Conservation (phyloP, 257 asterid species). For the Ilex aquifolium region DNA sequence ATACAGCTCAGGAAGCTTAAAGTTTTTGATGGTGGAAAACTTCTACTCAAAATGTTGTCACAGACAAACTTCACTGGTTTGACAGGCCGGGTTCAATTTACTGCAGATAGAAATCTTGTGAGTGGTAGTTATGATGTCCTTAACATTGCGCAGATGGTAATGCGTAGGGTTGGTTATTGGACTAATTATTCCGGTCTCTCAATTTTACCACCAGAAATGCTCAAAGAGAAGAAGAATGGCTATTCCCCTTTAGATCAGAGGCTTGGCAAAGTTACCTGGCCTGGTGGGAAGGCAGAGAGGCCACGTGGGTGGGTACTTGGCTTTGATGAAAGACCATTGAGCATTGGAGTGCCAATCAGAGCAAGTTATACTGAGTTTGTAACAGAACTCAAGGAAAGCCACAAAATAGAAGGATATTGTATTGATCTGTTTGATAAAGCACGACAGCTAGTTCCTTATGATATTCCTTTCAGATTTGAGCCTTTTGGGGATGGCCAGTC, state of each 20-base stretch:
- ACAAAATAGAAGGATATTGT: constrained; percentile 32
- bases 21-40: constrained; percentile 26
- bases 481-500: constrained; percentile 26
- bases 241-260: constrained; percentile 15
- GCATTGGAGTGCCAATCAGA: constrained; percentile 30
- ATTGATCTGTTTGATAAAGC: constrained; percentile 31
- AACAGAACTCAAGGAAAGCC: constrained; percentile 16
- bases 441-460: constrained; percentile 21
- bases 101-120: constrained; percentile 14
- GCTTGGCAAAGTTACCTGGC: constrained; percentile 26
- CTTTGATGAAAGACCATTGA: constrained; percentile 18
- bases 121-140: constrained; percentile 22
- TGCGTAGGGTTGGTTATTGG: constrained; percentile 29
- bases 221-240: constrained; percentile 1
- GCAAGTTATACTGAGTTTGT: constrained; percentile 30
- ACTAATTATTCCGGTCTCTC: constrained; percentile 28
- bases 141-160: constrained; percentile 16
- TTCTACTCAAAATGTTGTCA: constrained; percentile 14
- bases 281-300: constrained; percentile 25
- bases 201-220: constrained; percentile 17
- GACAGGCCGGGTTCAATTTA: constrained; percentile 26
- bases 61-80: constrained; percentile 21
- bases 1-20: constrained; percentile 16
- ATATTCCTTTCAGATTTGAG: constrained; percentile 21
- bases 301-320: constrained; percentile 38